Conservation (phyloP, 257 asterid genomes). For the Ilex asprella region DNA sequence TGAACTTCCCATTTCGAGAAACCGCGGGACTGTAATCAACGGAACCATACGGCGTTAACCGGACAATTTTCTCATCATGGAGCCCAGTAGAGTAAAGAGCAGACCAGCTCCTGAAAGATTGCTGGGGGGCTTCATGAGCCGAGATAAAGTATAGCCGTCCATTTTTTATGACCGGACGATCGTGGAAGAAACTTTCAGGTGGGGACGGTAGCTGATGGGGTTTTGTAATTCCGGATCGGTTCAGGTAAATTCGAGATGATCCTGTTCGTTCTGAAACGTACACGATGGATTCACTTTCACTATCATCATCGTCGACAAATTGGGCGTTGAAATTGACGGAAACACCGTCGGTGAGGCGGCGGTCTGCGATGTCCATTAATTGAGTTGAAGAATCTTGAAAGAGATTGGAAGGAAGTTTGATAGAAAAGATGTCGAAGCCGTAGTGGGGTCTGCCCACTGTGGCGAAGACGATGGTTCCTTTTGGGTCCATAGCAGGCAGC, state of each 20-base stretch:
- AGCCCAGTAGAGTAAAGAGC: conserved; percentile 46
- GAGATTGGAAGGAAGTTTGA: conserved; percentile 25
- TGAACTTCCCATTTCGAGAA: conserved; percentile 48
- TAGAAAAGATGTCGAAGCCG: conserved; percentile 75
- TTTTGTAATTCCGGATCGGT: conserved; percentile 9
- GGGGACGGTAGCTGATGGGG: conserved; percentile 31
- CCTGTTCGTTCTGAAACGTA: conserved; percentile 70
- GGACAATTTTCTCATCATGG: conserved; percentile 1
- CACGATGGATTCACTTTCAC: conserved; percentile 18
- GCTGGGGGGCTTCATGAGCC: conserved; percentile 48
- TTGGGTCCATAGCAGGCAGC: conserved; percentile 38
- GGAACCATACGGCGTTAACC: conserved; percentile 52
- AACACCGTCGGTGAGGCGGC: conserved; percentile 60
- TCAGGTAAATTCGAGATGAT: conserved; percentile 42
- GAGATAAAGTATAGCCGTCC: conserved; percentile 48
- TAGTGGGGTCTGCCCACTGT: conserved; percentile 53
- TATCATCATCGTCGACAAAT: conserved; percentile 33
- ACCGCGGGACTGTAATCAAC: conserved; percentile 72
- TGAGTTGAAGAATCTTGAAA: neutral
- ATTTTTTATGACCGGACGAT: conserved; percentile 53
- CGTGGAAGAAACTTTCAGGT: conserved; percentile 48
- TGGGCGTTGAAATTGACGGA: conserved; percentile 67
- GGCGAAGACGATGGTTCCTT: conserved; percentile 62
- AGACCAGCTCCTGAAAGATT: conserved; percentile 52
- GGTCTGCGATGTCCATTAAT: conserved; percentile 16